phyloP scores from a whole-genome alignment of 257 asterid species.

The Nicotiana attenuata region DNA sequence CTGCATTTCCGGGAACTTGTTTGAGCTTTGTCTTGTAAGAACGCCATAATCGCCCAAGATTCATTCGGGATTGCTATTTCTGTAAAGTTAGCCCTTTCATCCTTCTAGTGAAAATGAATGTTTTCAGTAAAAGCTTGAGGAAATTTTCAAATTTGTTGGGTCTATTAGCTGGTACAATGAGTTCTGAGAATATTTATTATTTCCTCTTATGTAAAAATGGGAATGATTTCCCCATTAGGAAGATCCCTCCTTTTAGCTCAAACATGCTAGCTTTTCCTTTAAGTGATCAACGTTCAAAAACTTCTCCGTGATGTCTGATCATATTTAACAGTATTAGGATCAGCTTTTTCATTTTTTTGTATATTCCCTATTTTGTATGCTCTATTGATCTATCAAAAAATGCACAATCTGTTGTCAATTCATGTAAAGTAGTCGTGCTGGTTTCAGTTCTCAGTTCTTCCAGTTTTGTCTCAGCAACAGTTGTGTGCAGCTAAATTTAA shows the following conservation, averaged over 20 bases:
- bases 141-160: no score
- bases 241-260: neutral
- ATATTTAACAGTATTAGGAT: neutral
- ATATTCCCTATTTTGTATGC: neutral
- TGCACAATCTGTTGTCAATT: neutral
- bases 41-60: no score
- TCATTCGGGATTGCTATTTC: no score
- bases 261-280: neutral
- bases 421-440: neutral
- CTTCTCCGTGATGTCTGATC: neutral
- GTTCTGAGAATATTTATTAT: no score
- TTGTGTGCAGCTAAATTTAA: neutral
- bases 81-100: no score
- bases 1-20: no score
- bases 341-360: neutral
- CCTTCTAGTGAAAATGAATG: no score
- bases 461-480: neutral
- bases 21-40: no score
- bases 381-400: no score
- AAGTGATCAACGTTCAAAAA: neutral
- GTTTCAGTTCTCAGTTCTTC: neutral
- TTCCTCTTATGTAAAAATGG: no score
- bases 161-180: neutral
- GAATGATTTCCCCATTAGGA: neutral
- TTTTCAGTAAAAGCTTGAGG: no score